These are phyloP conservation scores for Ophiostoma sp. DNA, from an alignment of 2,329 filamentous ascomycete genomes.

Conservation along the genomic window DNA sequence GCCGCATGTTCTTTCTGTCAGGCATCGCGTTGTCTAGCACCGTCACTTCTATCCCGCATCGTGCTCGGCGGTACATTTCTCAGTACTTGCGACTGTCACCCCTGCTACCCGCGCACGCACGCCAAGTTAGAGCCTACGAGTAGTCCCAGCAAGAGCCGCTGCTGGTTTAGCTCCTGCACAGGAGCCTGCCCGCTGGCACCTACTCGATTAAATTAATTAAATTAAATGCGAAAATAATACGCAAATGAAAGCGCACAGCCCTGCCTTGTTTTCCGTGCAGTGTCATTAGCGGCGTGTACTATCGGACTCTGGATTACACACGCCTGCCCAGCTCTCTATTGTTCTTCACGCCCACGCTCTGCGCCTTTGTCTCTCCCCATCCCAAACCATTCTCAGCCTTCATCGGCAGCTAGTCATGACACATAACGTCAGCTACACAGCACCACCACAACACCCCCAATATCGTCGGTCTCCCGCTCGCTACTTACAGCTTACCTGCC, in stretches of 20 bases:
- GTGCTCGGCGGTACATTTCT: neutral
- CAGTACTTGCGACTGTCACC: neutral
- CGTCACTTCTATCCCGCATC: neutral
- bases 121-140: conserved; percentile 5
- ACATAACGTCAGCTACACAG: neutral
- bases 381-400: neutral
- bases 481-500: too few species aligned
- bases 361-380: neutral
- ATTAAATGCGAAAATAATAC: neutral
- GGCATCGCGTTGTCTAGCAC: neutral
- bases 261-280: conserved; percentile 9
- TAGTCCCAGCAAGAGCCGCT: conserved; percentile 1
- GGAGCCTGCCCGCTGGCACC: neutral
- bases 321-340: neutral
- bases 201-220: neutral
- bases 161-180: conserved; percentile 3
- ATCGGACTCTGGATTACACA: neutral
- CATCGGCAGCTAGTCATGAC: neutral
- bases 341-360: neutral
- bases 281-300: conserved; percentile 6
- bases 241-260: neutral
- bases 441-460: neutral
- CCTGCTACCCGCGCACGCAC: conserved; percentile 4
- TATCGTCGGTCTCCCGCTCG: too few species aligned
- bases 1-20: neutral